Conservation (phyloP, 441 rosid genomes). For the Daphne laureola region DNA sequence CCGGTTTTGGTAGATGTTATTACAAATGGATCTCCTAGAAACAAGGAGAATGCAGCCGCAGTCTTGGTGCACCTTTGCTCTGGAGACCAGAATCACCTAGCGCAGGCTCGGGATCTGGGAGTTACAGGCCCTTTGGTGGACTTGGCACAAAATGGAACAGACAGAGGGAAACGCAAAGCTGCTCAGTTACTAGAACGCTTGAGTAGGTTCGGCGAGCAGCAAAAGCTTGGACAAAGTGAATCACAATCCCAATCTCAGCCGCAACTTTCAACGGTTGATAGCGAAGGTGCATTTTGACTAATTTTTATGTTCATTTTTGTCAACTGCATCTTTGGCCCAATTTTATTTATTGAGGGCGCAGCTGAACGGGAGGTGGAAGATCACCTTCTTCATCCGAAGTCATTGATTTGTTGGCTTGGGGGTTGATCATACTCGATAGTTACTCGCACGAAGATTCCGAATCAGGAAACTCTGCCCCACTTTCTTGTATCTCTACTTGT, state of each 20-base stretch:
- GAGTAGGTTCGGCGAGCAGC: slow-evolving; percentile 57
- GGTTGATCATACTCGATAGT: slow-evolving; percentile 11
- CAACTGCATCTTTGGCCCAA: slow-evolving; percentile 13
- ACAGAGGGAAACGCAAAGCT: slow-evolving; percentile 91
- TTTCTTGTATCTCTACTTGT: too few species aligned
- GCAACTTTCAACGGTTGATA: slow-evolving; percentile 21
- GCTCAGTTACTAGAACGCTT: slow-evolving; percentile 72
- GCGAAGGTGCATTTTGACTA: slow-evolving; percentile 28
- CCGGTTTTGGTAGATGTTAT: slow-evolving; percentile 75
- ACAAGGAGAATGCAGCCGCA: slow-evolving; percentile 92
- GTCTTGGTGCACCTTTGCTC: slow-evolving; percentile 82
- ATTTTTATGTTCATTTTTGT: slow-evolving; percentile 11
- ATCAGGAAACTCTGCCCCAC: too few species aligned
- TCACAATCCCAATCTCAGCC: slow-evolving; percentile 27
- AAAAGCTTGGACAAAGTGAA: slow-evolving; percentile 42
- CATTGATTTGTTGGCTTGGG: slow-evolving; percentile 32
- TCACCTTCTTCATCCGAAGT: slow-evolving; percentile 37
- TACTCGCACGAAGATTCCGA: too few species aligned
- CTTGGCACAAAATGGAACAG: slow-evolving; percentile 79
- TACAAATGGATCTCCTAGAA: slow-evolving; percentile 72
- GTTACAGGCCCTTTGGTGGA: slow-evolving; percentile 61
- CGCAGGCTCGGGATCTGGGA: slow-evolving; percentile 69
- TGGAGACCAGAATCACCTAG: slow-evolving; percentile 59
- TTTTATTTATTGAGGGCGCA: slow-evolving; percentile 15
- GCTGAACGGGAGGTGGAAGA: slow-evolving; percentile 50